Conservation (phyloP, 2,329 filamentous ascomycete genomes). For the Ophiostoma angusticollis region DNA sequence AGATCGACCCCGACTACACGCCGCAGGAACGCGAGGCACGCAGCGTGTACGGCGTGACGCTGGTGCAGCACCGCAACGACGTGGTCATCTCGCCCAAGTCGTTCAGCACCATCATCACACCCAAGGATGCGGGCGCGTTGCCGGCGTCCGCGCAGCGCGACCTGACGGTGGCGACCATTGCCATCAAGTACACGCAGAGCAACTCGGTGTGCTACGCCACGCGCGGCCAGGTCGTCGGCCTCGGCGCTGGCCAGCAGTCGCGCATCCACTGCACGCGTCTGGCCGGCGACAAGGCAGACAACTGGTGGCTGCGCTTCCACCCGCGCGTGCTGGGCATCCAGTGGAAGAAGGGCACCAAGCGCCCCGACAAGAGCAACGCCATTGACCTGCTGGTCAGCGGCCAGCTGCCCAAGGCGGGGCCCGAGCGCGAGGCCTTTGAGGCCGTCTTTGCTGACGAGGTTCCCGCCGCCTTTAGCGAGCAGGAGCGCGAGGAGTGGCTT, state of each 20-base stretch:
- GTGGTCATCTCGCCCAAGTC: conserved; percentile 72
- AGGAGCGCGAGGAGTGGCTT: conserved; percentile 81
- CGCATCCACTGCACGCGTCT: conserved; percentile 97
- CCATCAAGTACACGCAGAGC: conserved; percentile 96
- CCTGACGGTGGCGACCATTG: conserved; percentile 88
- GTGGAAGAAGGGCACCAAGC: conserved; percentile 97
- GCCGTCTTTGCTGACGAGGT: conserved; percentile 83
- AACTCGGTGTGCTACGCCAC: conserved; percentile 97
- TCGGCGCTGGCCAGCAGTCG: conserved; percentile 93
- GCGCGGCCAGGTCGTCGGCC: conserved; percentile 84
- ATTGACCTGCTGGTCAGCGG: conserved; percentile 92
- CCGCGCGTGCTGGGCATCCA: conserved; percentile 74
- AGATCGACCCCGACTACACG: conserved; percentile 81
- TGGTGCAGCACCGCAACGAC: conserved; percentile 89
- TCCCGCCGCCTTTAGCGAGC: conserved; percentile 64
- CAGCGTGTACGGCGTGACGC: conserved; percentile 78
- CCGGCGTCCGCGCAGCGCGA: conserved; percentile 76
- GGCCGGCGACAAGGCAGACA: conserved; percentile 95
- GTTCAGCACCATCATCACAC: conserved; percentile 75
- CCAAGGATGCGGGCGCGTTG: conserved; percentile 61
- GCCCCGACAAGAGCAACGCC: conserved; percentile 93
- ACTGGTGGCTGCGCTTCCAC: conserved; percentile 99
- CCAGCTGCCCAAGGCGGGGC: conserved; percentile 68
- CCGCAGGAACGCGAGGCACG: conserved; percentile 72
- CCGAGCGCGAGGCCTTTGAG: conserved; percentile 80